Conservation (phyloP, 2,329 filamentous ascomycete genomes). For the Colletotrichum musae region DNA sequence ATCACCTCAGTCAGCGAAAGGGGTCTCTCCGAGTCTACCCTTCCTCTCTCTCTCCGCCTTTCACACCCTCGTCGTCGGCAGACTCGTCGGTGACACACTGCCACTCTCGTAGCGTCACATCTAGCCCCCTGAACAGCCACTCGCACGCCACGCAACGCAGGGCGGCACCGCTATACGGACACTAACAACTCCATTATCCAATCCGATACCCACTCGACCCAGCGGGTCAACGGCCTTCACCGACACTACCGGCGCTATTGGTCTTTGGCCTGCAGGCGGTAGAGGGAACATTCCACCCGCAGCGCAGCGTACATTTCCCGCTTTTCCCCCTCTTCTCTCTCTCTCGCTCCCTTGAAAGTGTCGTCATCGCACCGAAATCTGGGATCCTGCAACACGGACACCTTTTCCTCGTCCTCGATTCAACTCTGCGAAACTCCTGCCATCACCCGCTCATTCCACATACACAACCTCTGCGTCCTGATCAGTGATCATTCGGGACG, state of each 20-base stretch:
- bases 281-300: slow-evolving; percentile 29
- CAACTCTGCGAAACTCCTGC: slow-evolving; percentile 25
- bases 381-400: slow-evolving; percentile 26
- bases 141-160: slow-evolving; percentile 33
- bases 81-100: slow-evolving; percentile 14
- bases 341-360: slow-evolving; percentile 21
- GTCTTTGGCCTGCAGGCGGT: slow-evolving; percentile 20
- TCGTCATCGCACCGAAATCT: slow-evolving; percentile 39
- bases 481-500: slow-evolving; percentile 3
- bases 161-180: slow-evolving; percentile 14
- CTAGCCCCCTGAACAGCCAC: slow-evolving; percentile 27
- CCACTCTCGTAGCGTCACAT: slow-evolving; percentile 25
- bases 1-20: slow-evolving; percentile 21
- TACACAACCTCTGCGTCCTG: slow-evolving; percentile 9
- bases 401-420: slow-evolving; percentile 19
- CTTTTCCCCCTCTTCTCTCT: slow-evolving; percentile 36
- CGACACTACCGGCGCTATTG: slow-evolving; percentile 39
- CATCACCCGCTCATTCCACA: slow-evolving; percentile 33
- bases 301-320: slow-evolving; percentile 21
- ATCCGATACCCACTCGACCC: slow-evolving; percentile 30
- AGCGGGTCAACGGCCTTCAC: slow-evolving; percentile 40
- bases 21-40: neutral
- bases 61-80: neutral
- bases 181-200: slow-evolving; percentile 30
- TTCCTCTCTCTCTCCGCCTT: neutral